These are phyloP conservation scores for Vitis vinifera DNA, from an alignment of 164 flowering plant genomes.

Conservation along the genomic window ASM3070453v1 NC_081808.1:964001-964500, in stretches of 20 bases:
- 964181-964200: not conserved
- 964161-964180: slow-evolving; percentile 43
- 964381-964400: slow-evolving; percentile 21
- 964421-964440: slow-evolving; percentile 23
- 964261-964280: slow-evolving; percentile 15
- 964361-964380: slow-evolving; percentile 35
- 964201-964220: slow-evolving; percentile 18
- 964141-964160: slow-evolving; percentile 40
- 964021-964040: slow-evolving; percentile 6
- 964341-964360: slow-evolving; percentile 45
- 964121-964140: slow-evolving; percentile 14
- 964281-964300: slow-evolving; percentile 3
- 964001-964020: slow-evolving; percentile 23
- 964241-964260: slow-evolving; percentile 9
- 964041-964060: slow-evolving; percentile 33
- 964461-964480: slow-evolving; percentile 25
- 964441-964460: slow-evolving; percentile 1
- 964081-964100: slow-evolving; percentile 24
- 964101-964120: slow-evolving; percentile 48
- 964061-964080: slow-evolving; percentile 28
- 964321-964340: slow-evolving; percentile 38
- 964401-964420: slow-evolving; percentile 39
- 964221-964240: slow-evolving; percentile 31
- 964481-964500: slow-evolving; percentile 44
- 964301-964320: slow-evolving; percentile 13